Evolutionary conservation across 805 yeast species (phyloP), one percentile per base, ranked within the genome.

Genomic region (Saccharomycopsis olivae): DNA sequence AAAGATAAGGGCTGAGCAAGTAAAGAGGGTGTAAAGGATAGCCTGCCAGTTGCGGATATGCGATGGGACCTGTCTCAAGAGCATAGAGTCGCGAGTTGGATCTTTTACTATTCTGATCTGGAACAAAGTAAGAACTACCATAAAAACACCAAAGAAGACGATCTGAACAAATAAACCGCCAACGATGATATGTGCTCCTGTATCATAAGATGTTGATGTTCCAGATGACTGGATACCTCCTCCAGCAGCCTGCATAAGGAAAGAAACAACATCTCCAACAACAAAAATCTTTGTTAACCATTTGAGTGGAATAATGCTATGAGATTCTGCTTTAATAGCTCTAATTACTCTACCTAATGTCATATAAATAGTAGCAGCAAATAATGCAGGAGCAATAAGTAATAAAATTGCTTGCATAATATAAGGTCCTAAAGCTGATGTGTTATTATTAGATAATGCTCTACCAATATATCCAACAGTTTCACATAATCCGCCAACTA

Each of bases 331-430:
- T 16, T 41, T 43, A 38, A 56, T 31, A 4, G 39, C 29, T 18
- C 28, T 40, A 3, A 56, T 43, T 20, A 58, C 28, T 39, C 53
- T 41, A 14, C 57, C 61, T 36, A 58, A 54, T 2, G 50, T 11
- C 60, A 58, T 56, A 38, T 60, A 59, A 20, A 58, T 53, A 2
- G 59, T 41, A 1, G 59, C 62, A 2, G 60, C 56, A 38, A 52
- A 49, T 11, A 58, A 46, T 1, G 61, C 50, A 3, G 63, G 62
- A 1, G 61, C 58, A 27, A 59, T 44, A 25, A 58, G 45, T 28
- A 59, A 30, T 8, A 53, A 44, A 14, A 55, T 41, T 1, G 53
- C 29, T 43, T 59, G 60, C 3, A 52, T 45, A 30, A 53, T 41
- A 40, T 49, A 59, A 1, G 58, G 52, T 2, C 30, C 28, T 10